Percentiles rank a stretch among this genome's conserved stretches.
Conservation (phyloP, 495 filamentous ascomycete genomes). For the Penicillium taxi region DNA sequence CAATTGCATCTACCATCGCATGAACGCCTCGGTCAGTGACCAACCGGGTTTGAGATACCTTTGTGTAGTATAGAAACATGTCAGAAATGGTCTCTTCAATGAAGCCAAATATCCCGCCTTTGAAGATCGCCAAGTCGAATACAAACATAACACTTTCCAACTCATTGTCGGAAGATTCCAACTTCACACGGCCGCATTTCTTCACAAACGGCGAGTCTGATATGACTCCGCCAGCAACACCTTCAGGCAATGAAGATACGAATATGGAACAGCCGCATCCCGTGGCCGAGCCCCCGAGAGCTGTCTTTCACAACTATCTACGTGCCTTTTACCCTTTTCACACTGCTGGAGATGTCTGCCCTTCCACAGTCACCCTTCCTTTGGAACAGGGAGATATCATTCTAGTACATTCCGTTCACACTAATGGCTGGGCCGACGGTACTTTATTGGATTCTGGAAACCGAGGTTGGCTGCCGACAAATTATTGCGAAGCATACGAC, state of each 20-base stretch:
- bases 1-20: slow-evolving; percentile 20
- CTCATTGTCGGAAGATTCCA: slow-evolving; percentile 21
- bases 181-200: slow-evolving; percentile 19
- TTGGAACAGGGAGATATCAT: slow-evolving; percentile 88
- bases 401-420: slow-evolving; percentile 92
- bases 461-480: slow-evolving; percentile 94
- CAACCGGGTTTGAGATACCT: slow-evolving; percentile 11
- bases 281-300: slow-evolving; percentile 39
- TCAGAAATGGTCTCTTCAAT: slow-evolving; percentile 37
- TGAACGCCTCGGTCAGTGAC: slow-evolving; percentile 33
- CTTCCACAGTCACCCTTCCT: slow-evolving; percentile 75
- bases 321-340: slow-evolving; percentile 95
- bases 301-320: slow-evolving; percentile 87
- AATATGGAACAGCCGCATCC: slow-evolving; percentile 35
- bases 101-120: slow-evolving; percentile 57
- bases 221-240: slow-evolving; percentile 69
- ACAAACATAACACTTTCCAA: slow-evolving; percentile 38
- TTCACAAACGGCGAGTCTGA: slow-evolving; percentile 33
- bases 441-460: slow-evolving; percentile 84
- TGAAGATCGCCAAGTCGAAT: slow-evolving; percentile 60
- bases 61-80: slow-evolving; percentile 9
- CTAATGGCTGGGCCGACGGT: slow-evolving; percentile 98
- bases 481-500: slow-evolving; percentile 95
- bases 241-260: slow-evolving; percentile 49
- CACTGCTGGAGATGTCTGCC: slow-evolving; percentile 60